Evolutionary conservation across 2,329 filamentous ascomycete species (phyloP).

Genomic region (Ceratocystis eucalypticola): DNA sequence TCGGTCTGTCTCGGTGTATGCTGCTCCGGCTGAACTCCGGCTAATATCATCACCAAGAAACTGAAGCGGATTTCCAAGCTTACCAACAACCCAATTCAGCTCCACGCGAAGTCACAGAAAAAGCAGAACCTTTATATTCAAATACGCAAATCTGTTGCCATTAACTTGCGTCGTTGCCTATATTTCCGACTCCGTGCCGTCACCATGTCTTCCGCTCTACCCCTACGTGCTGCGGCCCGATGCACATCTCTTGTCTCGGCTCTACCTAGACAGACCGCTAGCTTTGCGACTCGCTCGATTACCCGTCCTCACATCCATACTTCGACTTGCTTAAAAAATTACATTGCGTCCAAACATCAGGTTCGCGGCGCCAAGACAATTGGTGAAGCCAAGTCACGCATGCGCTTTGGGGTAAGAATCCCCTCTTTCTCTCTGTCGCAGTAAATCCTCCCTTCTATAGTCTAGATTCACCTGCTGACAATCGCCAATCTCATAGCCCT

Average conservation of each 20-base stretch:
- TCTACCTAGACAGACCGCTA: conserved; percentile 8
- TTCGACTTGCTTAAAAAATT: neutral
- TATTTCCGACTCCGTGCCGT: neutral
- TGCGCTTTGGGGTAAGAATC: conserved; percentile 40
- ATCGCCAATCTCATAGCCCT: conserved; percentile 45
- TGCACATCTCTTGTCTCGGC: neutral
- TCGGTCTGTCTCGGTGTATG: conserved; percentile 16
- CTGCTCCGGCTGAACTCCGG: neutral
- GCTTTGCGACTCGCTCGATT: conserved; percentile 16
- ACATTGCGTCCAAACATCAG: neutral
- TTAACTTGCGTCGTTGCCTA: neutral
- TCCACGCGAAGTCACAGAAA: neutral
- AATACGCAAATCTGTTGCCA: neutral
- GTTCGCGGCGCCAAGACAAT: conserved; percentile 36
- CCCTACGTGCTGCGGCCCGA: conserved; percentile 7
- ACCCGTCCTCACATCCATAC: conserved; percentile 22
- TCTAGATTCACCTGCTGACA: neutral
- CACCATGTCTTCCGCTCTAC: conserved; percentile 7
- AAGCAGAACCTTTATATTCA: neutral
- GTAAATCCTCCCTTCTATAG: neutral
- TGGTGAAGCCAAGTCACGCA: conserved; percentile 45
- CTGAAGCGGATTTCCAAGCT: conserved; percentile 2
- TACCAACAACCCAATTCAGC: neutral
- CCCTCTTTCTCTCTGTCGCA: neutral
- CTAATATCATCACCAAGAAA: conserved; percentile 2